Evolutionary conservation across 2,329 filamentous ascomycete species (phyloP).

Genomic region (Westerdykella sp.): DNA sequence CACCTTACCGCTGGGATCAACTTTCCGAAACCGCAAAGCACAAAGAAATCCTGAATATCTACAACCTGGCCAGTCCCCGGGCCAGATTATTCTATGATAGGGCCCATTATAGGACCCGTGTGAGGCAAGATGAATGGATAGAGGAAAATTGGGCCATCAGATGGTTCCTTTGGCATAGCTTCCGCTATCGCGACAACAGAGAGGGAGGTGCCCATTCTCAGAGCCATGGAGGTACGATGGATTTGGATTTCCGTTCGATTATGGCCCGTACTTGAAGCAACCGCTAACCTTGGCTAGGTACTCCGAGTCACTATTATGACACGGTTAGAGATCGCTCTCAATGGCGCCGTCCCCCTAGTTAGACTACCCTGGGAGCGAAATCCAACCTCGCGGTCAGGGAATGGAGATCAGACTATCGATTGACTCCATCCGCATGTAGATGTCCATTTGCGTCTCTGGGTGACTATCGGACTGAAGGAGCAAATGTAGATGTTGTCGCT

Average conservation of each 20-base stretch:
- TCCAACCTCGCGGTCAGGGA: too few species aligned
- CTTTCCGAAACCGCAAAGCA: constrained; percentile 46
- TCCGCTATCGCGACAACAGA: constrained; percentile 43
- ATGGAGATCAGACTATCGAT: too few species aligned
- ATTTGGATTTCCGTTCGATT: too few species aligned
- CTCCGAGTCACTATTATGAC: not conserved
- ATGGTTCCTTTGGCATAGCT: constrained; percentile 50
- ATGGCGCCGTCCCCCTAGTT: too few species aligned
- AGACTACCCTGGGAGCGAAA: too few species aligned
- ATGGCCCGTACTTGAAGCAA: too few species aligned
- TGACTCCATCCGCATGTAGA: too few species aligned
- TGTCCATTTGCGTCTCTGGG: too few species aligned
- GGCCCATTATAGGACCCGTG: constrained; percentile 37
- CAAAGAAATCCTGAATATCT: constrained; percentile 40
- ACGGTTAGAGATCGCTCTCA: not conserved
- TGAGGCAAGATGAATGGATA: constrained; percentile 32
- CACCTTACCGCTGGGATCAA: constrained; percentile 43
- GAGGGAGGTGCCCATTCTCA: constrained; percentile 22
- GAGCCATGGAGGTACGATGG: constrained; percentile 1
- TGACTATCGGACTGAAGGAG: too few species aligned
- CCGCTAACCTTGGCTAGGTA: too few species aligned
- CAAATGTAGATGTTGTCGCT: too few species aligned
- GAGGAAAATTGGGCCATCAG: constrained; percentile 45
- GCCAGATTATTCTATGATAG: constrained; percentile 40
- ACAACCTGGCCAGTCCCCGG: constrained; percentile 32